Evolutionary conservation across 1,284 basidiomycete species (phyloP), one percentile per base, ranked within the genome.

Genomic region (Papiliotrema laurentii): DNA sequence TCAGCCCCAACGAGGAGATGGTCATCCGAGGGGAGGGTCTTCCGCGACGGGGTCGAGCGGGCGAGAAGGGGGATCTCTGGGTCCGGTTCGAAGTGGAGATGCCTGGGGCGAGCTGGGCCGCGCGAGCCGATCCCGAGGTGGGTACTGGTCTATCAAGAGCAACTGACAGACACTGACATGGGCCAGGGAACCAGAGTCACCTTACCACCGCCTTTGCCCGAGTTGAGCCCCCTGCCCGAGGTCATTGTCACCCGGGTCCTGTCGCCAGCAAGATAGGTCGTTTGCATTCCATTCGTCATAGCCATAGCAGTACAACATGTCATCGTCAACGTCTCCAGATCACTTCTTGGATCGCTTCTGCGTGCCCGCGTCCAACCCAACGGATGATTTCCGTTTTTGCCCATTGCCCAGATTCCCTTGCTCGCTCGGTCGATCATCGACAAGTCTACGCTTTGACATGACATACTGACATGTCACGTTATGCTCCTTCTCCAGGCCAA

Each of bases 21-120:
- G 77, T 85, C 18, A 69, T 94, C 30, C 78, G 81, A 4, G 84
- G 84, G 5, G 89, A 94, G 71, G 91, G 91, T 30, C 91, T 96
- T 89, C 87, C 88, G 1, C 74, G 82, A 2, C 78, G 84, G 70
- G 85, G 85, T 56, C 78, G 30, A 36, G 47, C 45, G 19, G 80
- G 83, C 49, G 74, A 79, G 54, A 86, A 83, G 66, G 92, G 92
- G 11, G 85, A 93, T 66, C 75, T 96, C 43, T 89, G 84, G 56
- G 78, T 94, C 45, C 79, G 84, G 50, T 81, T 94, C 49, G 80
- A 84, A 45, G 79, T 96, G 47, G 89, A 93, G 73, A 91, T 91
- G 86, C 72, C 72, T 1, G 54, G 55, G 14, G 50, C 49, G 14
- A 63, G 64, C n/a, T 74, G 72, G 72, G 72, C 68, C 0, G 35